Evolutionary conservation across 495 filamentous ascomycete genomes (phyloP), one percentile per base, ranked within the genome.

Genomic region (Neurospora intermedia): DNA sequence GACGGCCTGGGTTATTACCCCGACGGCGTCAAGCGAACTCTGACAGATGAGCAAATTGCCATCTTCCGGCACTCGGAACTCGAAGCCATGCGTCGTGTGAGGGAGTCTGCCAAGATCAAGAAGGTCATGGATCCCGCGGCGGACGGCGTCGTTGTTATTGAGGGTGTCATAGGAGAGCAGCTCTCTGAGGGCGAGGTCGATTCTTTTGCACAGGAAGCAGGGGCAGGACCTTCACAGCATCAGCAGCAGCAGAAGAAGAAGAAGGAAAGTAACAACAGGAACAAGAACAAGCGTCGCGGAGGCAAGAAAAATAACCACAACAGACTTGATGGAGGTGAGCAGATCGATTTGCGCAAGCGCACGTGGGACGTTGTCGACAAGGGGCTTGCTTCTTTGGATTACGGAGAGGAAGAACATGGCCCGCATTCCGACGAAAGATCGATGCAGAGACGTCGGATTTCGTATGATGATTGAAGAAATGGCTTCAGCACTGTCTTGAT

Each of bases 11-110:
- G 94, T 31, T 96, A 94, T 81, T 99, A 98, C 78, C 83, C 87
- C 7, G 94, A 98, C 75, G 95, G 96, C 16, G 88, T 89, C 71
- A 97, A 97, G 80, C 90, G 96, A 7, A 97, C 94, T 8, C 83
- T 99, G 70, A 98, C 96, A 3, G 93, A 97, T 80, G 92, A 93
- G 72, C 92, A 99, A 82, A 93, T 98, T 62, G 89, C 86, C 20
- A 96, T 97, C 46, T 97, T 98, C 78, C 85, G 96, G 73, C 92
- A 96, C 79, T 96, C 91, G 16, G 96, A 99, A 82, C 87, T 98
- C 59, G 89, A 97, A 77, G 77, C 85, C 9, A 82, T 97, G 20
- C 81, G 93, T 4, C 87, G 91, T 11, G 85, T 71, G 41, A 73
- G 78, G 62, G 75, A 78, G 10, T 72, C 76, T n/a, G 71, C 75